These are phyloP conservation scores for Kodamaea plutei DNA, from an alignment of 1,139 yeast genomes.

Conservation along the genomic window DNA sequence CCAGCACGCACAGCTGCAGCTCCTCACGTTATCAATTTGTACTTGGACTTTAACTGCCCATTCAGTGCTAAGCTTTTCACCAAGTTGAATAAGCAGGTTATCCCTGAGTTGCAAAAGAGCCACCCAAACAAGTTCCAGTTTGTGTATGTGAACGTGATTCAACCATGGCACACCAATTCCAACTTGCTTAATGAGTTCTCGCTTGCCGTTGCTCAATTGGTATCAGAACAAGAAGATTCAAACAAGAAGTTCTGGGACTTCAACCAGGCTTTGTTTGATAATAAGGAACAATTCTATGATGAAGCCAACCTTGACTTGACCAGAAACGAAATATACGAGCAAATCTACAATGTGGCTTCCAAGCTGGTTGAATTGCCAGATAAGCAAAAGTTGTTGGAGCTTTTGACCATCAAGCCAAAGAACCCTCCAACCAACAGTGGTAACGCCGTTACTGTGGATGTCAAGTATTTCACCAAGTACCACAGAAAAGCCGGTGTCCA, in stretches of 20 bases:
- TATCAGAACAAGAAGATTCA: constrained; percentile 36
- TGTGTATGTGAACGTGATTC: constrained; percentile 63
- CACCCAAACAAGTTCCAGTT: constrained; percentile 54
- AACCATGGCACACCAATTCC: constrained; percentile 85
- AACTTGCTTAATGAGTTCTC: constrained; percentile 67
- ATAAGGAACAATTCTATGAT: constrained; percentile 58
- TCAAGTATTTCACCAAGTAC: constrained; percentile 70
- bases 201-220: constrained; percentile 59
- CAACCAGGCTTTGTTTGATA: constrained; percentile 50
- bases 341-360: constrained; percentile 50
- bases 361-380: constrained; percentile 32
- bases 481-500: constrained; percentile 79
- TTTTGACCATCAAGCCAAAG: constrained; percentile 25
- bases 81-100: constrained; percentile 49
- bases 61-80: constrained; percentile 63
- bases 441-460: constrained; percentile 53
- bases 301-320: constrained; percentile 50
- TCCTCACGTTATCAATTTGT: constrained; percentile 45
- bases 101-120: constrained; percentile 47
- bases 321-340: constrained; percentile 54
- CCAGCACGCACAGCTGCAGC: constrained; percentile 15
- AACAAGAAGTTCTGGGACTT: constrained; percentile 57
- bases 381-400: constrained; percentile 31
- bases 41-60: constrained; percentile 77
- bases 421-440: constrained; percentile 49